Percentiles rank a stretch among this genome's conserved stretches.
phyloP scores from a whole-genome alignment of 345 rosid genomes.

The Atalantia buxifolia region DNA sequence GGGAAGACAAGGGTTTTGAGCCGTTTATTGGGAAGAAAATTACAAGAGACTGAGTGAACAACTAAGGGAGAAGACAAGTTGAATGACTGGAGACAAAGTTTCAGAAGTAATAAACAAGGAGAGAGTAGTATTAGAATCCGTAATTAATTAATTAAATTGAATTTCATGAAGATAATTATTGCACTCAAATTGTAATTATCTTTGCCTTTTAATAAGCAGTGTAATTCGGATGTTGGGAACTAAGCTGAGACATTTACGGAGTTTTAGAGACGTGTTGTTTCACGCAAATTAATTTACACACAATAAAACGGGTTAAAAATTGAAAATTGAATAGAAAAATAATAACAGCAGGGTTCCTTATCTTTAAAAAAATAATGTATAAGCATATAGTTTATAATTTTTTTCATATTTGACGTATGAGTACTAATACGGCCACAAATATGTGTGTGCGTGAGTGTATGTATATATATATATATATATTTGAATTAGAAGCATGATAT shows the following conservation, averaged over 20 bases:
- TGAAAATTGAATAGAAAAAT: no score
- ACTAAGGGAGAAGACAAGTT: slow-evolving; percentile 10
- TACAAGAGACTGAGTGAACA: not conserved
- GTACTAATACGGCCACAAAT: no score
- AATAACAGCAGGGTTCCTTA: no score
- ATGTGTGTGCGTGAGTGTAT: no score
- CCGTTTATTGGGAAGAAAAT: not conserved
- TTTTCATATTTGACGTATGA: no score
- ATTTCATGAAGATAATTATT: not conserved
- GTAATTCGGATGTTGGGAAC: not conserved
- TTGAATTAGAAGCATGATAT: no score
- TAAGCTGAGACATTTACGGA: not conserved
- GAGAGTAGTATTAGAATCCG: not conserved
- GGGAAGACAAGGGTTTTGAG: not conserved
- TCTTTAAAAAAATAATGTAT: no score
- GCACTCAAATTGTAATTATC: not conserved
- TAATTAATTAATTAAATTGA: not conserved
- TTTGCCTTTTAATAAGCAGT: not conserved
- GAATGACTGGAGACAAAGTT: slow-evolving; percentile 1
- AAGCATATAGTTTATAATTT: no score
- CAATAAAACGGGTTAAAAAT: no score
- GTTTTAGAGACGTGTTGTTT: not conserved
- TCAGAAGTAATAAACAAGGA: not conserved
- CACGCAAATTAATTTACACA: no score
- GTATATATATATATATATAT: no score